Conservation (phyloP, 164 flowering plant species). For the Brasenia schreberi region DNA sequence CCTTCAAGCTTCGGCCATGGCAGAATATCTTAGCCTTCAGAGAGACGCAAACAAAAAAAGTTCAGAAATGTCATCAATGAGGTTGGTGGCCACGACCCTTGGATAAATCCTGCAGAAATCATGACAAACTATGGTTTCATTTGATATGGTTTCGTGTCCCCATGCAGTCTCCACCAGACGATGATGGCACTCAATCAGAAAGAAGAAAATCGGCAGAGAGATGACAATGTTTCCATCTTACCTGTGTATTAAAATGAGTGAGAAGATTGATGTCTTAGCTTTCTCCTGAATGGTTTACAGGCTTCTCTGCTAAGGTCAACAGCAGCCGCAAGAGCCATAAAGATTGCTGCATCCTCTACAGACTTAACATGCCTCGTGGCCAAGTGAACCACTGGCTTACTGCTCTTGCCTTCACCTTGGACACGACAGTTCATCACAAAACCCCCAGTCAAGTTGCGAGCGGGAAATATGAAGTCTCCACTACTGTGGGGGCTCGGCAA, state of each 20-base stretch:
- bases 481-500: constrained; percentile 78
- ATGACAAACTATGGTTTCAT: not conserved
- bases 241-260: not conserved
- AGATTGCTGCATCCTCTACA: constrained; percentile 87
- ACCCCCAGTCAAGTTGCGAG: constrained; percentile 42
- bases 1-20: no score
- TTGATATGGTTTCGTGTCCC: not conserved
- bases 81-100: no score
- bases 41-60: no score
- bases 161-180: constrained; percentile 1
- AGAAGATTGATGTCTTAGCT: constrained; percentile 2
- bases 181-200: not conserved
- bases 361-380: constrained; percentile 79
- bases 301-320: constrained; percentile 91
- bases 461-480: constrained; percentile 43
- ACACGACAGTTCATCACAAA: constrained; percentile 86
- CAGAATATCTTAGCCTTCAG: no score
- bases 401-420: constrained; percentile 68
- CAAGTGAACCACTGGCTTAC: constrained; percentile 73
- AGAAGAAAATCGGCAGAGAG: not conserved
- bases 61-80: no score
- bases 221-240: not conserved
- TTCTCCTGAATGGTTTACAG: constrained; percentile 63
- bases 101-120: no score
- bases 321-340: constrained; percentile 93